A percentile compares a stretch with the other conserved stretches of the same genome.
These are phyloP conservation scores for Wallacemonas sp. DNA, from an alignment of 208 protist genomes.

Conservation along the genomic window DNA sequence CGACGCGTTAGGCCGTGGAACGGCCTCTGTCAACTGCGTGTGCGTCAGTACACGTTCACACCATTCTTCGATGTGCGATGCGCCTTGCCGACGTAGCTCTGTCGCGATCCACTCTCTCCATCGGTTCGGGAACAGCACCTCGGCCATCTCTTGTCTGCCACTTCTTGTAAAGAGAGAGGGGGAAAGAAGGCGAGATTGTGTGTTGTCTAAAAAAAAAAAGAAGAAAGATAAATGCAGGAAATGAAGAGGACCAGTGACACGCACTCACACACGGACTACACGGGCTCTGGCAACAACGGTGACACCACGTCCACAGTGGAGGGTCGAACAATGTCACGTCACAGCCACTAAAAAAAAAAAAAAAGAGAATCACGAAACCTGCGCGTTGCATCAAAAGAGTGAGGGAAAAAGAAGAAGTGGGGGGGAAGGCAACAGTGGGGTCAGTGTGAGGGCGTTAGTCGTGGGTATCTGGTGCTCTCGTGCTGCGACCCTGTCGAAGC, in stretches of 20 bases:
- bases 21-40: background rate
- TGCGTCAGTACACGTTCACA: background rate
- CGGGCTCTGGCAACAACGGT: too few species aligned
- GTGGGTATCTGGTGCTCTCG: too few species aligned
- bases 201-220: constrained; percentile 1
- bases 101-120: constrained; percentile 28
- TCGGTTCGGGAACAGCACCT: constrained; percentile 16
- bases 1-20: background rate
- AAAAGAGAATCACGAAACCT: background rate
- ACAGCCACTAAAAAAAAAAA: constrained; percentile 7
- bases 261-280: too few species aligned
- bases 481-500: too few species aligned
- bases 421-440: too few species aligned
- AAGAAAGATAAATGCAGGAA: background rate
- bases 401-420: constrained; percentile 9
- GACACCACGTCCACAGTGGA: too few species aligned
- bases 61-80: constrained; percentile 25
- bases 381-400: constrained; percentile 11
- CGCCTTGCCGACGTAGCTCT: constrained; percentile 62
- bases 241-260: background rate
- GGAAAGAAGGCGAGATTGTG: background rate
- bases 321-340: too few species aligned
- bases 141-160: background rate
- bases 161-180: background rate
- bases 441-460: too few species aligned